Evolutionary conservation across 108 stramenopile genomes (phyloP).

Genomic region (Nitzschia palea): DNA sequence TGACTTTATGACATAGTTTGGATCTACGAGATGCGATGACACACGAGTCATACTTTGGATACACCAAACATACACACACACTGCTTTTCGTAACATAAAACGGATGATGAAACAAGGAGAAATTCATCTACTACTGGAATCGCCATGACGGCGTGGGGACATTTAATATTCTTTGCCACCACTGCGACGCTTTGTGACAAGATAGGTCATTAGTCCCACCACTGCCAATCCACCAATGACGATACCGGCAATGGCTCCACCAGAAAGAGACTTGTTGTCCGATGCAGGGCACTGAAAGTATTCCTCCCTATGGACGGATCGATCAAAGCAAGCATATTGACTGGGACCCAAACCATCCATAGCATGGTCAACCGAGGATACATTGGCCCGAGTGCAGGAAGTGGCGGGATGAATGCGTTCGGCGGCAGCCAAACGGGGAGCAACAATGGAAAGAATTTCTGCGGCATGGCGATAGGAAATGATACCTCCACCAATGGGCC

Average conservation of each 20-base stretch:
- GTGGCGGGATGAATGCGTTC: conserved; percentile 13
- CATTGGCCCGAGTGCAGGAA: too few species aligned
- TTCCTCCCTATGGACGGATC: not conserved
- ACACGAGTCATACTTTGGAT: too few species aligned
- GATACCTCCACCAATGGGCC: not conserved
- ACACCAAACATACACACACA: too few species aligned
- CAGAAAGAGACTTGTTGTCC: not conserved
- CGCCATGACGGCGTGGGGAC: too few species aligned
- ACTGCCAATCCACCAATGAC: not conserved
- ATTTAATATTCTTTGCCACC: too few species aligned
- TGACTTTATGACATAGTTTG: too few species aligned
- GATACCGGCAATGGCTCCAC: conserved; percentile 12
- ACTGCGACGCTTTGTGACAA: too few species aligned
- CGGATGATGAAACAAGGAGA: too few species aligned
- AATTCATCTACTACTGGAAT: too few species aligned
- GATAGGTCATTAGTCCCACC: too few species aligned
- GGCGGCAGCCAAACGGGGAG: conserved; percentile 2
- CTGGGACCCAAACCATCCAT: not conserved
- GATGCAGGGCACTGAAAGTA: conserved; percentile 14
- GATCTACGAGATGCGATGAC: too few species aligned
- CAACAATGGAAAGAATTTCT: conserved; percentile 5
- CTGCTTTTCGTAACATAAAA: too few species aligned
- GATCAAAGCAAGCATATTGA: conserved; percentile 11
- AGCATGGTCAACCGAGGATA: not conserved
- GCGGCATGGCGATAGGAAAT: not conserved